Evolutionary conservation across 2,329 filamentous ascomycete genomes (phyloP).

Genomic region (Ophiostoma tasmaniense): DNA sequence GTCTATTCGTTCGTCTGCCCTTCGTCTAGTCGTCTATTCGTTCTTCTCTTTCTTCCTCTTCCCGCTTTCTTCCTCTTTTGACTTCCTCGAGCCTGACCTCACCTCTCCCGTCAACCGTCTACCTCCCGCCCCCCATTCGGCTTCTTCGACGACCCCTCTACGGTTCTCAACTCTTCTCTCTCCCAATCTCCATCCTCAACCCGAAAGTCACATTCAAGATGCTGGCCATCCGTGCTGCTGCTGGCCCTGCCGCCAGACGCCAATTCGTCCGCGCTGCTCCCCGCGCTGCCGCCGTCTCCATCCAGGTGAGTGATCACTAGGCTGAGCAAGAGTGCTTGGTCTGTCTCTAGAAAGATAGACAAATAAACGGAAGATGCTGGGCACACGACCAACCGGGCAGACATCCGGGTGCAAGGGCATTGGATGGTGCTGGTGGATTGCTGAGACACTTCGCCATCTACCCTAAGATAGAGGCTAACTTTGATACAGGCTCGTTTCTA

Average conservation of each 20-base stretch:
- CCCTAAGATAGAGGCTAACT: background rate
- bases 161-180: background rate
- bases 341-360: background rate
- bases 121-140: slow-evolving; percentile 10
- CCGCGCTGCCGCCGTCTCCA: slow-evolving; percentile 42
- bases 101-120: slow-evolving; percentile 1
- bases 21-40: background rate
- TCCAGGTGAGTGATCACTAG: slow-evolving; percentile 48
- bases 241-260: slow-evolving; percentile 62
- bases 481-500: slow-evolving; percentile 49
- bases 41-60: slow-evolving; percentile 2
- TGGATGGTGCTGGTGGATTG: background rate
- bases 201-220: slow-evolving; percentile 43
- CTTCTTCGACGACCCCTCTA: background rate
- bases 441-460: background rate
- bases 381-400: background rate
- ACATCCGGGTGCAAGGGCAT: background rate
- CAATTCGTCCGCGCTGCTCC: slow-evolving; percentile 68
- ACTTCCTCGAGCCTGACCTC: background rate
- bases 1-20: background rate
- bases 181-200: background rate
- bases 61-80: slow-evolving; percentile 4
- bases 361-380: background rate
- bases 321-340: background rate
- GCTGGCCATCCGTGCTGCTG: slow-evolving; percentile 73